Evolutionary conservation across 1,284 basidiomycete species (phyloP), one percentile per base, ranked within the genome.

Genomic region (Pseudozyma flocculosa): DNA sequence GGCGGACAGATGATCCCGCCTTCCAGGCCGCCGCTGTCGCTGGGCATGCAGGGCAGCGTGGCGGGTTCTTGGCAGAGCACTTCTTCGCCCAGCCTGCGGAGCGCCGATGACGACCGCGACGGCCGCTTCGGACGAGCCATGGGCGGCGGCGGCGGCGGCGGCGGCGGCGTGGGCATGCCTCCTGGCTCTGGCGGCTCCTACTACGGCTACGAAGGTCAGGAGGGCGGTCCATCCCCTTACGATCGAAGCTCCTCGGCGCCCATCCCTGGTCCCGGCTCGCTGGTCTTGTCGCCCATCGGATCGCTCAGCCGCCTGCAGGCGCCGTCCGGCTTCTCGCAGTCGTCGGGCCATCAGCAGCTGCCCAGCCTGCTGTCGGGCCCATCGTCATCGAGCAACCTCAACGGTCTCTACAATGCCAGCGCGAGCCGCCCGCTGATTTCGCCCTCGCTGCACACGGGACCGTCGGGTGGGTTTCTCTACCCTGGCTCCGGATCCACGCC

Each of bases 171-270:
- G n/a, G n/a, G n/a, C n/a, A n/a, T n/a, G n/a, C 26, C 26, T 11
- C 26, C 11, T 21, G 50, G 50, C 36, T 14, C 53, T 19, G 36
- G 34, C 15, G 48, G 22, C n/a, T 45, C 43, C 17, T 64, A 64
- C 48, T 59, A 59, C 40, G 53, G 48, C 17, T 64, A 59, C 43
- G 56, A 64, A 15, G 36, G 36, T 14, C 56, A 59, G 49, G 61
- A 64, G 17, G 54, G 40, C 4, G 50, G 49, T 37, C 3, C 61
- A 56, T 34, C 61, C 52, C 40, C 52, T 13, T 61, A 61, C 37
- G 62, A 65, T 23, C 62, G 62, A 18, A 57, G 62, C 44, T 48
- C 50, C 14, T 61, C 62, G 17, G 57, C 57, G 17, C 62, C 62
- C 10, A 24, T 57, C 29, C 40, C 40, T 19, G 57, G 60, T 39